These are phyloP conservation scores for Globisporangium radiosum DNA, from an alignment of 352 stramenopile genomes.

Conservation along the genomic window DNA sequence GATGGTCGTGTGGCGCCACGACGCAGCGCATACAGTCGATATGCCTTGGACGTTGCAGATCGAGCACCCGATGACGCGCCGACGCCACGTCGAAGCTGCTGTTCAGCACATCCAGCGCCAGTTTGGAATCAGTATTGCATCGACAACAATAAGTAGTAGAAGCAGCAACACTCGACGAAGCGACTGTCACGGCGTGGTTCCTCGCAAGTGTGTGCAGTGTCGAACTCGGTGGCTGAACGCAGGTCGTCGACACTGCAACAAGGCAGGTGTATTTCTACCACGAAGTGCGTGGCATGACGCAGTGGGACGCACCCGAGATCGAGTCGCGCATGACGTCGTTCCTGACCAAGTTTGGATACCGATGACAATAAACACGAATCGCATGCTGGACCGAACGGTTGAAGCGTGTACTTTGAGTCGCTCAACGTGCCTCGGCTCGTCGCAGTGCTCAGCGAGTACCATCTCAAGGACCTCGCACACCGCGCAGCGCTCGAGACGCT, in stretches of 20 bases:
- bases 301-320: conserved; percentile 64
- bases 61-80: conserved; percentile 23
- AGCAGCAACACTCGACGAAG: conserved; percentile 10
- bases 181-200: conserved; percentile 30
- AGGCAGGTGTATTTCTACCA: conserved; percentile 63
- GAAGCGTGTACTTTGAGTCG: conserved; percentile 36
- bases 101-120: conserved; percentile 18
- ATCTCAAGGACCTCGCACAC: conserved; percentile 38
- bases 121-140: conserved; percentile 8
- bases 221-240: conserved; percentile 49
- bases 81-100: conserved; percentile 23
- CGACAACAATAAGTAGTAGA: background rate
- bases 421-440: conserved; percentile 49
- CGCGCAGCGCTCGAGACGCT: conserved; percentile 41
- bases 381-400: background rate
- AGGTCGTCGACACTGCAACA: conserved; percentile 26
- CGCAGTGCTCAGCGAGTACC: conserved; percentile 38
- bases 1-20: too few species aligned
- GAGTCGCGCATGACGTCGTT: conserved; percentile 42
- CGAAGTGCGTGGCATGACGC: conserved; percentile 38
- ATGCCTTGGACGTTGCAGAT: conserved; percentile 14
- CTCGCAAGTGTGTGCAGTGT: conserved; percentile 34
- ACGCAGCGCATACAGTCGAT: too few species aligned
- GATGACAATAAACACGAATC: too few species aligned
- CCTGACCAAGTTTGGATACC: conserved; percentile 28